phyloP scores from a whole-genome alignment of 352 stramenopile species.

The Phytophthora melonis region DNA sequence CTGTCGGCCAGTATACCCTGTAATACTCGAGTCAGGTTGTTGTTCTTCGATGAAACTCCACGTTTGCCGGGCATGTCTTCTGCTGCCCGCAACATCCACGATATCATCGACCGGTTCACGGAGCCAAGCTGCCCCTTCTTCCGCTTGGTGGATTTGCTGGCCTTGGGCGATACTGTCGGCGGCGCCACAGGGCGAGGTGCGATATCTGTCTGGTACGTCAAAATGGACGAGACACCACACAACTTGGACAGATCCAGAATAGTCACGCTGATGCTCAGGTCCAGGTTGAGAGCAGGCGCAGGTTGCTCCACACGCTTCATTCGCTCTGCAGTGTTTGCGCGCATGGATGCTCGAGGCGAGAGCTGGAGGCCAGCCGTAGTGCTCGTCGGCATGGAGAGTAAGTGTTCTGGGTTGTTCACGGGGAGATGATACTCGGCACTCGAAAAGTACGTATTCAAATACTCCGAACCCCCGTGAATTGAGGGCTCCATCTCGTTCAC shows the following conservation, averaged over 20 bases:
- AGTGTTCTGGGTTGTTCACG: slow-evolving; percentile 75
- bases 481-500: slow-evolving; percentile 54
- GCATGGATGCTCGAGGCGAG: slow-evolving; percentile 60
- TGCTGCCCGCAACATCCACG: slow-evolving; percentile 63
- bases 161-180: slow-evolving; percentile 19
- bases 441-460: slow-evolving; percentile 77
- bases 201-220: slow-evolving; percentile 72
- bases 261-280: slow-evolving; percentile 77
- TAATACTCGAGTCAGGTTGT: slow-evolving; percentile 58
- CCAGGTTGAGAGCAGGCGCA: slow-evolving; percentile 58
- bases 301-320: slow-evolving; percentile 64
- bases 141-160: slow-evolving; percentile 13
- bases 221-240: slow-evolving; percentile 76
- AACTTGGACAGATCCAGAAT: slow-evolving; percentile 79
- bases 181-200: slow-evolving; percentile 24
- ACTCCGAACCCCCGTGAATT: slow-evolving; percentile 77
- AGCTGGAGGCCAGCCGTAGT: slow-evolving; percentile 45
- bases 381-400: slow-evolving; percentile 61
- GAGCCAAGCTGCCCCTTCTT: slow-evolving; percentile 34
- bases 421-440: slow-evolving; percentile 74
- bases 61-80: slow-evolving; percentile 43
- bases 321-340: slow-evolving; percentile 35
- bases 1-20: slow-evolving; percentile 45
- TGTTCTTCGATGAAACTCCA: slow-evolving; percentile 38
- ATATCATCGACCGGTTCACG: slow-evolving; percentile 62